Percentiles rank a stretch among this genome's conserved stretches.
These are phyloP conservation scores for Coemansia sp. DNA, from an alignment of 192 early-diverging fungal species.

Conservation along the genomic window DNA sequence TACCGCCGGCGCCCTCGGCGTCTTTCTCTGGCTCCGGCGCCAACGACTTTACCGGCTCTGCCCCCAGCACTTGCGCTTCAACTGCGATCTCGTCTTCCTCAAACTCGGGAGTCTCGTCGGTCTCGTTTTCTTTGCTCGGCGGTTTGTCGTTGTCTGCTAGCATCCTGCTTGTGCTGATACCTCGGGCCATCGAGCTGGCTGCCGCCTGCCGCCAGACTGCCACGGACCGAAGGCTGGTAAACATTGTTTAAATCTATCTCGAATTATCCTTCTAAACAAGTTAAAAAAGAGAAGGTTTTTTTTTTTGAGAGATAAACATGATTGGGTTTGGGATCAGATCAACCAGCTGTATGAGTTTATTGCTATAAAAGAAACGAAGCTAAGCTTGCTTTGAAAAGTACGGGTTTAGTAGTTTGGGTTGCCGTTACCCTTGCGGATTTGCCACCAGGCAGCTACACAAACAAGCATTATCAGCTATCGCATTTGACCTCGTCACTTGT, in stretches of 20 bases:
- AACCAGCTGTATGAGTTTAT: no score
- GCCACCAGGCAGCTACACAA: conserved; percentile 50
- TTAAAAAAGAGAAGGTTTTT: no score
- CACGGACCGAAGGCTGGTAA: conserved; percentile 16
- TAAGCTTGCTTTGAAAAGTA: no score
- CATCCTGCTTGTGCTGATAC: conserved; percentile 12
- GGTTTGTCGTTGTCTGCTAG: conserved; percentile 1
- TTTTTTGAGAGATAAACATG: no score
- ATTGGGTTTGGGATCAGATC: no score
- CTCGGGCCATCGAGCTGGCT: conserved; percentile 3
- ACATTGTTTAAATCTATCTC: conserved; percentile 6
- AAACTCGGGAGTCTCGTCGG: background rate
- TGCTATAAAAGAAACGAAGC: no score
- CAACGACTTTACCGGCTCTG: conserved; percentile 16
- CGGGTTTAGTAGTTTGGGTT: conserved; percentile 39
- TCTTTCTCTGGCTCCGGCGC: background rate
- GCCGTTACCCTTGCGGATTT: conserved; percentile 53
- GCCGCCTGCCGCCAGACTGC: conserved; percentile 7
- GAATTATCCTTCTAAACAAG: no score
- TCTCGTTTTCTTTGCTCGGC: background rate
- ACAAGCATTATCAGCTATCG: no score
- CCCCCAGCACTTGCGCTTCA: conserved; percentile 9
- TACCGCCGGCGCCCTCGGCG: background rate
- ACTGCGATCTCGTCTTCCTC: background rate
- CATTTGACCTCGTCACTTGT: no score